Conservation (phyloP, 371 early-diverging fungal species). For the Mucor circinelloides region DNA sequence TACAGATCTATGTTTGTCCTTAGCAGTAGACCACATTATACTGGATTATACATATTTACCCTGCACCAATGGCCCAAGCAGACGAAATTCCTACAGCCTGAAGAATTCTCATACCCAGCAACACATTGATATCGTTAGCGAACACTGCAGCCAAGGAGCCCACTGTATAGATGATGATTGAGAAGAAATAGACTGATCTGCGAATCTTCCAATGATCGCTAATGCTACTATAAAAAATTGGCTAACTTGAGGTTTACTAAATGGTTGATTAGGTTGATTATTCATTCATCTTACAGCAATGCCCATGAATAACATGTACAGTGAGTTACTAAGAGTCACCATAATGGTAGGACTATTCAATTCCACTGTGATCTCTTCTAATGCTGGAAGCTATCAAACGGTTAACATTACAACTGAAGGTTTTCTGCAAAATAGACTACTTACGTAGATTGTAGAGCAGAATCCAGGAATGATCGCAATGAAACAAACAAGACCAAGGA, state of each 20-base stretch:
- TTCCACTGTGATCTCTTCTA: slow-evolving; percentile 39
- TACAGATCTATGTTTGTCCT: slow-evolving; percentile 53
- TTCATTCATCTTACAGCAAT: slow-evolving; percentile 42
- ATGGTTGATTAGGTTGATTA: not conserved
- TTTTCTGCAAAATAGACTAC: not conserved
- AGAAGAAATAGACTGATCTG: slow-evolving; percentile 64
- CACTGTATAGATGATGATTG: slow-evolving; percentile 60
- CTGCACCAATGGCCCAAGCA: slow-evolving; percentile 77
- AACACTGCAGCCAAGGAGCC: slow-evolving; percentile 74
- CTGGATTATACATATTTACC: slow-evolving; percentile 19
- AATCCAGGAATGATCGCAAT: slow-evolving; percentile 54
- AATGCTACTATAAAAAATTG: slow-evolving; percentile 71
- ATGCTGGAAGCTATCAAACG: slow-evolving; percentile 50
- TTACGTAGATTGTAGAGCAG: slow-evolving; percentile 53
- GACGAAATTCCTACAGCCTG: slow-evolving; percentile 82
- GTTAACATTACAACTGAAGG: not conserved
- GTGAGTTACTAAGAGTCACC: slow-evolving; percentile 60
- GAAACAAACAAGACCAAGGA: slow-evolving; percentile 44
- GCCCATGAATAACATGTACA: slow-evolving; percentile 69
- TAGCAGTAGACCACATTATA: not conserved
- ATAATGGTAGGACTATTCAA: slow-evolving; percentile 45
- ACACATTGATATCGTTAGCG: slow-evolving; percentile 55
- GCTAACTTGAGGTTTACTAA: slow-evolving; percentile 18
- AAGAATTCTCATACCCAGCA: slow-evolving; percentile 70
- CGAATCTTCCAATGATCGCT: slow-evolving; percentile 73